Base-by-base conservation (phyloP, 2,329 filamentous ascomycete genomes). In the Beauveria asiatica region DNA sequence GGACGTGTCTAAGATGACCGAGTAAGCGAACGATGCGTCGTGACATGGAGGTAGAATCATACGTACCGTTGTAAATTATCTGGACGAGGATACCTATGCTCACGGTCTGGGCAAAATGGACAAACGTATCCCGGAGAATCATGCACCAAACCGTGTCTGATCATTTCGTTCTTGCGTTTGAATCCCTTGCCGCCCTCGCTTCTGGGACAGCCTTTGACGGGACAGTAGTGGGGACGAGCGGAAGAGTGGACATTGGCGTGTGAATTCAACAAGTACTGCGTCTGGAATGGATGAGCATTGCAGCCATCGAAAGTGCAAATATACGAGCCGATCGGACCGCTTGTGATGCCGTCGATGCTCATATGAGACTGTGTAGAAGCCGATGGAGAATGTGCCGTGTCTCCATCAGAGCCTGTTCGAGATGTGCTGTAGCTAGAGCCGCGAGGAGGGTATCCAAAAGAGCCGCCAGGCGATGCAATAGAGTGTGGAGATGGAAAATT, bases 71-170 rank as follows among this genome's bases (percentile, higher is more conserved):
- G 93, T 60, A 99, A 77, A 78, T 97, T 97, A 72, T 99, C 94
- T 39, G 94, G 94, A 66, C 94, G 82, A 5, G 94, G 94, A 72
- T 97, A 97, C 70, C 89, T 92, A 73, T 97, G 93, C 71, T 97
- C 92, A 65, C 92, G 83, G 68, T 96, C 92, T 1, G 91, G 89
- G 72, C 94, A 99, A 70, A 97, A 97, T 0, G 94, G 94, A 72
- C 94, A 99, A 33, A 96, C 86, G 69, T 97, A 99, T 62, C 93
- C 93, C 1, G 94, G 94, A 8, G 91, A 96, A 65, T 92, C 88
- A 69, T 99, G 94, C 4, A 97, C 94, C 3, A 97, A 81, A 1
- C 93, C 92, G 69, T 88, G 85, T 30, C 85, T 75, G 51, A 88
- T 88, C 85, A 88, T 87, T 70, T 88, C 86, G 65, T 88, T 88